Percentiles rank a stretch among this genome's conserved stretches.
phyloP scores from a whole-genome alignment of 495 filamentous ascomycete species.

The Hyaloscypha hepaticicola region DNA sequence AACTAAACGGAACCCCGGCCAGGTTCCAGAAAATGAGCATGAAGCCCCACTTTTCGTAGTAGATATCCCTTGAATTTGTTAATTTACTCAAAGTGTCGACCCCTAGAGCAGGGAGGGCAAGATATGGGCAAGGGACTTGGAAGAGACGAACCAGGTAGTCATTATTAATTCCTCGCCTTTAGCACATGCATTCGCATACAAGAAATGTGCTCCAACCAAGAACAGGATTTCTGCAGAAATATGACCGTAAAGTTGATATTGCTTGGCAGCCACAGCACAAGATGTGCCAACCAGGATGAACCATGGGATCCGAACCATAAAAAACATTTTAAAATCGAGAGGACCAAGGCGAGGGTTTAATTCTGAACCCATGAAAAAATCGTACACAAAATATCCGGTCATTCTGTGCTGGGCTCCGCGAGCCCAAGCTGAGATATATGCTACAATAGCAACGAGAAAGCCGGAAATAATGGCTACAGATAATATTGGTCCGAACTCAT shows the following conservation, averaged over 20 bases:
- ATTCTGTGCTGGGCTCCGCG: slow-evolving; percentile 86
- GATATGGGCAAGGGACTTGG: slow-evolving; percentile 28
- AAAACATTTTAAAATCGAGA: slow-evolving; percentile 99
- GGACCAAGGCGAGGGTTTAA: slow-evolving; percentile 91
- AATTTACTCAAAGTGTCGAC: too few species aligned
- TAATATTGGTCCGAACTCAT: slow-evolving; percentile 91
- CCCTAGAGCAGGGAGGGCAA: neutral
- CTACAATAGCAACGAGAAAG: slow-evolving; percentile 72
- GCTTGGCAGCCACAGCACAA: slow-evolving; percentile 74
- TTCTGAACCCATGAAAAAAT: slow-evolving; percentile 99
- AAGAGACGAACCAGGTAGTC: slow-evolving; percentile 67
- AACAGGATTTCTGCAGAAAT: slow-evolving; percentile 88
- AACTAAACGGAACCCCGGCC: slow-evolving; percentile 89
- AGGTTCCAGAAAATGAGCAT: slow-evolving; percentile 99
- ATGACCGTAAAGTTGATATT: slow-evolving; percentile 88
- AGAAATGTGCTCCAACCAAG: slow-evolving; percentile 87
- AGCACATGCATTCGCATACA: slow-evolving; percentile 94
- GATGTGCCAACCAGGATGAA: slow-evolving; percentile 84
- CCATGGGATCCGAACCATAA: slow-evolving; percentile 96
- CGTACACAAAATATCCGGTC: slow-evolving; percentile 88
- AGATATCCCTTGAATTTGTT: slow-evolving; percentile 66
- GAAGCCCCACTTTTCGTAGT: slow-evolving; percentile 99
- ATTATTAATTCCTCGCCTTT: slow-evolving; percentile 96
- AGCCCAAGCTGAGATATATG: slow-evolving; percentile 77
- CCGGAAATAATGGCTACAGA: slow-evolving; percentile 88